These are phyloP conservation scores for Ogataea saltuana DNA, from an alignment of 805 yeast species.

Conservation along the genomic window DNA sequence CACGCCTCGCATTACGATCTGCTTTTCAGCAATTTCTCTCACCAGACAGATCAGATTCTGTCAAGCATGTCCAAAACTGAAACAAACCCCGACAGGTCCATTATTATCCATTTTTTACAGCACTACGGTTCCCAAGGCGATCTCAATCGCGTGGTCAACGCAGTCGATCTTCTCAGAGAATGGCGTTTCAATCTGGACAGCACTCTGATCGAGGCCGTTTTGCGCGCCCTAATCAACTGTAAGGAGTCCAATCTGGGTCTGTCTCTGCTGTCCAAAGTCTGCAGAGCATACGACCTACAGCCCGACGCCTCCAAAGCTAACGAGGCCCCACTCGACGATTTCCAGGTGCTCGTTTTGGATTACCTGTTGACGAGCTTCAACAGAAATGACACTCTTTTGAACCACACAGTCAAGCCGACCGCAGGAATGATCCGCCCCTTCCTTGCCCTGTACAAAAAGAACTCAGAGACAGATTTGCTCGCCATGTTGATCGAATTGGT, in stretches of 20 bases:
- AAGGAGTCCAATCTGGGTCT: constrained; percentile 15
- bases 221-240: constrained; percentile 14
- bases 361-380: constrained; percentile 13
- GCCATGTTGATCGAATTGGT: constrained; percentile 18
- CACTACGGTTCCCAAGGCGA: constrained; percentile 8
- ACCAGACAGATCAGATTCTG: constrained; percentile 5
- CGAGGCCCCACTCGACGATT: not conserved
- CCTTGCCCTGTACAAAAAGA: constrained; percentile 11
- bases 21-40: constrained; percentile 4
- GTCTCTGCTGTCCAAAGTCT: constrained; percentile 13
- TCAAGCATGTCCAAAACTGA: constrained; percentile 6
- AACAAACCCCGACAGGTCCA: constrained; percentile 17
- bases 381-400: constrained; percentile 3
- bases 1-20: constrained; percentile 18
- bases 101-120: constrained; percentile 8
- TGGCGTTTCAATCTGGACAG: constrained; percentile 15
- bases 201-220: constrained; percentile 10
- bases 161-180: constrained; percentile 9
- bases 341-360: constrained; percentile 17
- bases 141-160: constrained; percentile 10
- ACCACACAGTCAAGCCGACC: constrained; percentile 20
- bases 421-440: constrained; percentile 20
- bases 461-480: constrained; percentile 10
- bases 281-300: constrained; percentile 15
- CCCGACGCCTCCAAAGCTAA: not conserved